These are phyloP conservation scores for Polyporus tsugae DNA, from an alignment of 1,284 basidiomycete species.

Conservation along the genomic window DNA sequence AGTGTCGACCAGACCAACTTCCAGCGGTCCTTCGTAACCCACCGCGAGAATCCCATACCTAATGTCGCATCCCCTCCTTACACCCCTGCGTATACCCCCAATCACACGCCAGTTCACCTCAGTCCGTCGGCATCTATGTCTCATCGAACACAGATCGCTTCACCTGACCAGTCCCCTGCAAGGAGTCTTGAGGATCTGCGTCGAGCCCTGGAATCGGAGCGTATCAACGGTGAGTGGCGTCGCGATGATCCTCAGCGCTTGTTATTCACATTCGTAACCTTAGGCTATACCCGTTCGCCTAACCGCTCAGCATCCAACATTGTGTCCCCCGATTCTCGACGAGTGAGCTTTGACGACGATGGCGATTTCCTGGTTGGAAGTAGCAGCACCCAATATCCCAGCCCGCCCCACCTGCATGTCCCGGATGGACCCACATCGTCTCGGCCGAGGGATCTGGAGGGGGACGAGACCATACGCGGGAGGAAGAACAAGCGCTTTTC, in stretches of 20 bases:
- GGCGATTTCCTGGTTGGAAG: constrained; percentile 39
- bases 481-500: constrained; percentile 49
- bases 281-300: constrained; percentile 1
- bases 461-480: constrained; percentile 40
- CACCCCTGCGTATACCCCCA: constrained; percentile 34
- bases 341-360: constrained; percentile 39
- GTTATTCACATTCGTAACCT: background rate
- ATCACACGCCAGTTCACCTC: constrained; percentile 19
- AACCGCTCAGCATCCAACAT: constrained; percentile 37
- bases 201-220: constrained; percentile 32
- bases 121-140: constrained; percentile 33
- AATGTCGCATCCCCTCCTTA: constrained; percentile 37
- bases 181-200: constrained; percentile 34
- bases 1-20: constrained; percentile 46
- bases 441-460: constrained; percentile 26
- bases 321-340: constrained; percentile 41
- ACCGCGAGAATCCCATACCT: constrained; percentile 36
- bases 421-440: constrained; percentile 28
- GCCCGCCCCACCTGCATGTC: constrained; percentile 19
- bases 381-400: constrained; percentile 34
- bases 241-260: background rate
- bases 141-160: constrained; percentile 31
- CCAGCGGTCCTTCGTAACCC: constrained; percentile 41
- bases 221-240: constrained; percentile 31
- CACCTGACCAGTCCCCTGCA: constrained; percentile 35